Evolutionary conservation across 352 stramenopile genomes (phyloP).

Genomic region (Pythium sukuiense): DNA sequence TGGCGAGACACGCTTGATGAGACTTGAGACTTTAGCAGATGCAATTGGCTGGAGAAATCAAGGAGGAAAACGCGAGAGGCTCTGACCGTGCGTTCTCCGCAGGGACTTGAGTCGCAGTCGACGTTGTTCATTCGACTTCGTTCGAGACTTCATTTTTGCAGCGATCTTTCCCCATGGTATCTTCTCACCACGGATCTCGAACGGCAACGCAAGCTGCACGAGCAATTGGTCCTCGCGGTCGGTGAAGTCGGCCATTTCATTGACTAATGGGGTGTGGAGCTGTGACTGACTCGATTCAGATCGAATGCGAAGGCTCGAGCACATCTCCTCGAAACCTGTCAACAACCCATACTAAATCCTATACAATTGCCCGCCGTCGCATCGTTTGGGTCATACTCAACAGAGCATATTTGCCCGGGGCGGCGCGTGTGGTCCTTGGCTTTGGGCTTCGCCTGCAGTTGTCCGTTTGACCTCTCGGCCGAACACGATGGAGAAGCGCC

Average conservation of each 20-base stretch:
- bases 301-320: not conserved
- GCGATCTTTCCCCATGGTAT: not conserved
- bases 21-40: not conserved
- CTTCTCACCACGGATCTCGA: not conserved
- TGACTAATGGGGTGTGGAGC: not conserved
- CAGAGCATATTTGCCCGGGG: not conserved
- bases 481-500: not conserved
- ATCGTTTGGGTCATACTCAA: not conserved
- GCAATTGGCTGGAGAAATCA: not conserved
- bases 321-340: too few relatives aligned
- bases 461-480: too few relatives aligned
- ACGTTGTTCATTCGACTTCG: not conserved
- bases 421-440: not conserved
- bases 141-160: not conserved
- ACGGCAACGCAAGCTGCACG: not conserved
- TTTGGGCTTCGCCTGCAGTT: too few relatives aligned
- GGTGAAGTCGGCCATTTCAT: not conserved
- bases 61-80: not conserved
- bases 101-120: not conserved
- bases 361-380: not conserved
- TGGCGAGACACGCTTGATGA: too few relatives aligned
- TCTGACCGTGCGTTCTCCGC: not conserved
- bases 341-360: not conserved
- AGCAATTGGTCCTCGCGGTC: not conserved
- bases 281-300: not conserved